A percentile compares a stretch with the other conserved stretches of the same genome.
These are phyloP conservation scores for Cutaneotrichosporon daszewskae DNA, from an alignment of 1,284 basidiomycete species.

Conservation along the genomic window DNA sequence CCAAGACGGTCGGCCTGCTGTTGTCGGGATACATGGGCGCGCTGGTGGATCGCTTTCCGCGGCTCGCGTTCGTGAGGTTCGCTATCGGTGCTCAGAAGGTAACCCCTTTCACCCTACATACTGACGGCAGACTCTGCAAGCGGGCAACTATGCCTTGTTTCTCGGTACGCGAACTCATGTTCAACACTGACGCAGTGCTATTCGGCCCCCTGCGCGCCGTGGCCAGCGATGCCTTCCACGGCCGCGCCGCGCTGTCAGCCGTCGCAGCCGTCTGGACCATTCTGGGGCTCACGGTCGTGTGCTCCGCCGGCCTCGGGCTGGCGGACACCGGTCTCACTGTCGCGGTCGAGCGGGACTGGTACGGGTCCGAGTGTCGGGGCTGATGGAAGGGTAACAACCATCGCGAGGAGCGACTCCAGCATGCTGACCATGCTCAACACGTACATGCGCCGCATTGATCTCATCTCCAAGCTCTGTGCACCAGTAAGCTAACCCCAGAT, in stretches of 20 bases:
- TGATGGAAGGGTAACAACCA: slow-evolving; percentile 43
- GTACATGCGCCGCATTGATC: slow-evolving; percentile 48
- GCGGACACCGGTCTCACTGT: slow-evolving; percentile 49
- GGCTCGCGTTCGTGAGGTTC: slow-evolving; percentile 35
- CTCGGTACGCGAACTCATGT: slow-evolving; percentile 20
- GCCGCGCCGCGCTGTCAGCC: not conserved
- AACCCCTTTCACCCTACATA: not conserved
- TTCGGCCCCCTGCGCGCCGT: slow-evolving; percentile 31
- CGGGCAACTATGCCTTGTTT: slow-evolving; percentile 42
- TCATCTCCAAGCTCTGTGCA: slow-evolving; percentile 49
- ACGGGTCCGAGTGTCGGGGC: not conserved
- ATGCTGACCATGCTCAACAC: slow-evolving; percentile 43
- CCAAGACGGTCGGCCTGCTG: slow-evolving; percentile 45
- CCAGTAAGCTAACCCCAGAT: slow-evolving; percentile 28
- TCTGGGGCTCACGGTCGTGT: slow-evolving; percentile 42
- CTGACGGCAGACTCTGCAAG: slow-evolving; percentile 27
- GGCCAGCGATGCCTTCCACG: slow-evolving; percentile 24
- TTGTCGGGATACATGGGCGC: slow-evolving; percentile 46
- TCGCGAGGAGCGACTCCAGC: slow-evolving; percentile 34
- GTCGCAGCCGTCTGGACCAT: slow-evolving; percentile 20
- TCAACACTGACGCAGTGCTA: slow-evolving; percentile 21
- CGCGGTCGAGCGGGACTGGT: slow-evolving; percentile 52
- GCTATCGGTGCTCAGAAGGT: slow-evolving; percentile 49
- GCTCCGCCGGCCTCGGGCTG: slow-evolving; percentile 39
- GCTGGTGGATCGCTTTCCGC: slow-evolving; percentile 38